Conservation (phyloP, 371 early-diverging fungal genomes). For the Sporodiniella umbellata region DNA sequence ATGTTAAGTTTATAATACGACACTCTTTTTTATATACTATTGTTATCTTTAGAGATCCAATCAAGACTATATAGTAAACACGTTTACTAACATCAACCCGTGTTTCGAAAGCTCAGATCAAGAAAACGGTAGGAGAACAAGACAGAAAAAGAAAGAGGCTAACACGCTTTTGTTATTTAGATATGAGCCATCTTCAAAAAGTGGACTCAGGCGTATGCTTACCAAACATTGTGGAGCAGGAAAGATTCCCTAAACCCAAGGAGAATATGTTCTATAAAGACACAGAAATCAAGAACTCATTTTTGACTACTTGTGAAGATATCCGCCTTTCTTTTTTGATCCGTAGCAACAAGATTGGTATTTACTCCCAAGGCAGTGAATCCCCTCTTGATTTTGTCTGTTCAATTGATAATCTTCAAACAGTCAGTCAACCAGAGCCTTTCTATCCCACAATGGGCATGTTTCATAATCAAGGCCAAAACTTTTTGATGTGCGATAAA, state of each 20-base stretch:
- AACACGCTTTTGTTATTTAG: background rate
- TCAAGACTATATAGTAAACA: constrained; percentile 61
- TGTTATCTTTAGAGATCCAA: constrained; percentile 36
- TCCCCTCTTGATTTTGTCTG: constrained; percentile 65
- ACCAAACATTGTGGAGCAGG: too few species aligned
- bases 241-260: too few species aligned
- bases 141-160: background rate
- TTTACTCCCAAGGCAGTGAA: constrained; percentile 70
- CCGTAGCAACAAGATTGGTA: constrained; percentile 82
- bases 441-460: too few species aligned
- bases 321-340: constrained; percentile 82
- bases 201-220: background rate
- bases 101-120: background rate
- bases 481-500: constrained; percentile 71
- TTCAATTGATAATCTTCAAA: constrained; percentile 57
- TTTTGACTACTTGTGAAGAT: constrained; percentile 74
- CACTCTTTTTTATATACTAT: background rate
- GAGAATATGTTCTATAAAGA: constrained; percentile 19
- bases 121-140: too few species aligned
- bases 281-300: constrained; percentile 54
- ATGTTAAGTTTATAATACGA: too few species aligned
- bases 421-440: background rate
- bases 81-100: constrained; percentile 31
- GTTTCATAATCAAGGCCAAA: constrained; percentile 71
- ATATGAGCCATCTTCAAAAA: background rate